Conservation (phyloP, 768 basidiomycete species). For the Tephrocybe sp. region DNA sequence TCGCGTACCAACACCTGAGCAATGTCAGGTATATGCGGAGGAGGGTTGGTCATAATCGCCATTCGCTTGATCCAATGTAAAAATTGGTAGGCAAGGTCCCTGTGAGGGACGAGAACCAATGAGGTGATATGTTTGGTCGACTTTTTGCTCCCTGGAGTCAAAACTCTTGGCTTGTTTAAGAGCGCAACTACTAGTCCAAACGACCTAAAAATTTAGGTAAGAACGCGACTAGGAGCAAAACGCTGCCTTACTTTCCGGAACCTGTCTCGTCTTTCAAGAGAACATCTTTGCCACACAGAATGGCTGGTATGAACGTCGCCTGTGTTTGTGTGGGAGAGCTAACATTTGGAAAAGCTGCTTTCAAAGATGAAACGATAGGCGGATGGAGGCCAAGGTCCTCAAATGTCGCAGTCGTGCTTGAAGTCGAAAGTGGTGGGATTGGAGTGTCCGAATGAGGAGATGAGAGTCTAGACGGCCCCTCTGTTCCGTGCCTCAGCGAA, state of each 20-base stretch:
- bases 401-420: conserved; percentile 30
- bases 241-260: conserved; percentile 65
- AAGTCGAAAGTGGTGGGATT: neutral
- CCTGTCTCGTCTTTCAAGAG: conserved; percentile 72
- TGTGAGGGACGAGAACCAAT: conserved; percentile 69
- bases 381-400: conserved; percentile 51
- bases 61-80: conserved; percentile 62
- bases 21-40: conserved; percentile 37
- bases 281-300: conserved; percentile 55
- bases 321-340: conserved; percentile 58
- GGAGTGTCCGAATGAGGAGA: neutral
- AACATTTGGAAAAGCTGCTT: conserved; percentile 60
- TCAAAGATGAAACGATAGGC: conserved; percentile 46
- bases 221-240: conserved; percentile 2
- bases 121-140: conserved; percentile 40
- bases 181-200: conserved; percentile 68
- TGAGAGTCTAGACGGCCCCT: conserved; percentile 15
- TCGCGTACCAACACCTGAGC: conserved; percentile 65
- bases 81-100: conserved; percentile 68
- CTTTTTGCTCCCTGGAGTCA: conserved; percentile 20
- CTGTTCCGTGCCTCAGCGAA: conserved; percentile 23
- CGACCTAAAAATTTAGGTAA: conserved; percentile 42
- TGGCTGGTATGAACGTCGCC: conserved; percentile 56
- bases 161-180: conserved; percentile 50
- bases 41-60: conserved; percentile 26